These are phyloP conservation scores for Aspergillus ibericus DNA, from an alignment of 2,329 filamentous ascomycete genomes.

Conservation along the genomic window DNA sequence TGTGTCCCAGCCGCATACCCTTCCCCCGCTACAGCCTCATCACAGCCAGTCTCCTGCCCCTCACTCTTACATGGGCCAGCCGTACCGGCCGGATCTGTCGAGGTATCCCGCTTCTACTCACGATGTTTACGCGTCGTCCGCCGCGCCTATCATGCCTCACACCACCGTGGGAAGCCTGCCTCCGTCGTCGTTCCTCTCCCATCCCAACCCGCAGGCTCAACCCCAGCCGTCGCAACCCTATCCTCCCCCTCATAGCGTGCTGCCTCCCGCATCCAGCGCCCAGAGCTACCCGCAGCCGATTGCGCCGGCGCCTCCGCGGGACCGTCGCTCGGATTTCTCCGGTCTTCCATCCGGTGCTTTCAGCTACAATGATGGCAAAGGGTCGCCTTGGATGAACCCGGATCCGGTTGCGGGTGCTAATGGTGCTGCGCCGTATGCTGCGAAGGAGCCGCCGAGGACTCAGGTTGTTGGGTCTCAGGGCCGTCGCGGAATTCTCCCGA, in stretches of 20 bases:
- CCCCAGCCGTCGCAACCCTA: slow-evolving; percentile 41
- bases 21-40: slow-evolving; percentile 49
- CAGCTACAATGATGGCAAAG: slow-evolving; percentile 55
- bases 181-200: slow-evolving; percentile 44
- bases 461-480: slow-evolving; percentile 96
- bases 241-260: slow-evolving; percentile 52
- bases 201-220: slow-evolving; percentile 41
- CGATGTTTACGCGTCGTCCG: slow-evolving; percentile 45
- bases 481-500: slow-evolving; percentile 85
- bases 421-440: slow-evolving; percentile 38
- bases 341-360: slow-evolving; percentile 73
- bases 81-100: slow-evolving; percentile 44
- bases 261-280: slow-evolving; percentile 66
- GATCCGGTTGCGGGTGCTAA: slow-evolving; percentile 43
- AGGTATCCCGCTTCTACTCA: slow-evolving; percentile 45
- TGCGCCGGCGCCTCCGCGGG: slow-evolving; percentile 65
- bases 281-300: slow-evolving; percentile 73
- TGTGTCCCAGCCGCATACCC: slow-evolving; percentile 45
- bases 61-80: slow-evolving; percentile 44
- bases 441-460: slow-evolving; percentile 55
- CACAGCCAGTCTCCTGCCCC: slow-evolving; percentile 46
- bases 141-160: slow-evolving; percentile 46
- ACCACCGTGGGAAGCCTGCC: slow-evolving; percentile 44
- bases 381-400: slow-evolving; percentile 51
- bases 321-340: slow-evolving; percentile 55